Base-by-base conservation (phyloP, 1,139 yeast genomes). In the Yamadazyma mexicana region DNA sequence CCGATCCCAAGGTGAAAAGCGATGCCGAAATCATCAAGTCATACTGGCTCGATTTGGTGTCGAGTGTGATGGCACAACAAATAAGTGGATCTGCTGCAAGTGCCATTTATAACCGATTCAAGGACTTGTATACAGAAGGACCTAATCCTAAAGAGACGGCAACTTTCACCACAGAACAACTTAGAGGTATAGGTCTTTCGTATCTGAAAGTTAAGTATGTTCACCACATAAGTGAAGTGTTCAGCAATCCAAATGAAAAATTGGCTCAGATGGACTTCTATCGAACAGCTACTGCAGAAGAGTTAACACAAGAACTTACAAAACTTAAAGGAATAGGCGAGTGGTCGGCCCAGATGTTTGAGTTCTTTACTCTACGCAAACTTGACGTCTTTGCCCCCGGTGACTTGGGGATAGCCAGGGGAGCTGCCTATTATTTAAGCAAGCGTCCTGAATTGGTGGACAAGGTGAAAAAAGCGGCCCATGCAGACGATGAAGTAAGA, bases 341-440 rank as follows among this genome's bases (percentile, higher is more conserved):
- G 1, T 89, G 98, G 98, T 81, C 91, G 8, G 94, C 95, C 0
- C 86, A 84, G 42, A 89, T 89, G 96, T 89, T 88, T 62, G 64
- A 85, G 14, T 58, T 83, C 16, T 87, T 88, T 55, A 84, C 86
- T 0, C 62, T 89, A 34, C 73, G 73, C 24, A 73, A 86, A 43
- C 56, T 77, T 56, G 83, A 89, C 55, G 78, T 87, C 0, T 87
- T 87, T 59, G 85, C 94, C 2, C 69, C 78, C 11, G 89, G 83
- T 26, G 97, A 91, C 61, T 65, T 89, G 40, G 97, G 96, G 1
- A 77, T 89, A 2, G 91, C 92, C 29, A 67, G 95, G 48, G 97
- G 97, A 0, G 77, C 83, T 45, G 75, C 88, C 0, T 61, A 72
- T 28, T 89, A 87, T 56, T 59, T 87, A 32, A 64, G 65, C 16